Base-by-base conservation (phyloP, 2,329 filamentous ascomycete species). In the Xylariales sp. region DNA sequence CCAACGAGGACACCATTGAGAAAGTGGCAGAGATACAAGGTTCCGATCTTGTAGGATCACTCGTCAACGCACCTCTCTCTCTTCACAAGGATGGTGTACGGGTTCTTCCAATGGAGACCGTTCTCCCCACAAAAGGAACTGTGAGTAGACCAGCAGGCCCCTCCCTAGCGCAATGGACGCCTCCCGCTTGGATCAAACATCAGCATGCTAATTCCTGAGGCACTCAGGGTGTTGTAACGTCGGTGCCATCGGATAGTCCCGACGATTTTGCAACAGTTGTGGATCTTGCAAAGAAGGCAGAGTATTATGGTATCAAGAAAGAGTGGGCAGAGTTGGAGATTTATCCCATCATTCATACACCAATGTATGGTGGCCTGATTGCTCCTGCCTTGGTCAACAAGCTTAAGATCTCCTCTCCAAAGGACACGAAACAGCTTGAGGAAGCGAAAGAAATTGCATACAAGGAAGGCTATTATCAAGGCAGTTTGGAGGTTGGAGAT, bases 381-480 rank as follows among this genome's bases (percentile, higher is more conserved):
- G 93, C 93, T 1, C 83, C 86, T 50, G 78, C 82, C 54, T 71
- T 98, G 45, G 86, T 95, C 40, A 88, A 96, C 71, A 82, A 93
- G 63, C 74, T 96, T 62, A 97, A 97, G 75, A 98, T 98, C 59
- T 84, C 88, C 50, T 97, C 91, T 10, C 91, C 93, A 47, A 98
- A 98, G 67, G 93, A 98, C 59, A 78, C 83, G 25, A 93, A 87
- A 61, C 85, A 90, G 65, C 80, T 98, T 34, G 86, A 86, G 33
- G 86, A 96, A 63, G 93, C 93, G 33, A 98, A 98, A 69, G 91
- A 97, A 52, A 71, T 94, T 51, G 90, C 93, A 1, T 98, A 98
- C 75, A 95, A 93, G 66, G 90, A 96, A 60, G 93, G 90, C 12
- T 97, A 88, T 72, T 98, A 98, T 71, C 89, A 95, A 68, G 93